Evolutionary conservation across 495 filamentous ascomycete species (phyloP).

Genomic region (Penicillium paxilli): DNA sequence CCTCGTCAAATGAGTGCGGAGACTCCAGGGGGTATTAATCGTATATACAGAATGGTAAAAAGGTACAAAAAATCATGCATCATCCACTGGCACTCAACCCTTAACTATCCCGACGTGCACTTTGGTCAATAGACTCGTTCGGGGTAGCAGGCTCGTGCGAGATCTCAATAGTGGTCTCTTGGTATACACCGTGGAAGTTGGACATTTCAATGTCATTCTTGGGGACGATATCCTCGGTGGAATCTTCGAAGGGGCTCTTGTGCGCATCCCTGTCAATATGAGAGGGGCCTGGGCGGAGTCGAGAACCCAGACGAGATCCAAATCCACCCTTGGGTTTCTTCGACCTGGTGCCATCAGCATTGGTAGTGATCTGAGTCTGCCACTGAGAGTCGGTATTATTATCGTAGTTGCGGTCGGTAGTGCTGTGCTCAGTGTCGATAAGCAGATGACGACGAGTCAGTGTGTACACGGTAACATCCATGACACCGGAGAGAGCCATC

Average conservation of each 20-base stretch:
- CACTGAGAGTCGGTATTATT: conserved; percentile 23
- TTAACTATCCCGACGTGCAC: conserved; percentile 5
- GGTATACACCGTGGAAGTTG: conserved; percentile 38
- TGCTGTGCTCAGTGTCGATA: conserved; percentile 36
- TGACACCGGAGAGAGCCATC: conserved; percentile 67
- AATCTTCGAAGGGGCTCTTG: conserved; percentile 31
- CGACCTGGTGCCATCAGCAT: conserved; percentile 4
- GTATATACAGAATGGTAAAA: conserved; percentile 6
- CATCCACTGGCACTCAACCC: not conserved
- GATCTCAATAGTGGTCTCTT: conserved; percentile 45
- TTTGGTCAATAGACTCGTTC: conserved; percentile 1
- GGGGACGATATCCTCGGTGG: conserved; percentile 40
- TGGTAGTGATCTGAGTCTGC: conserved; percentile 35
- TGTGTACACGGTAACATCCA: conserved; percentile 71
- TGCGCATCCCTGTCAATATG: conserved; percentile 20
- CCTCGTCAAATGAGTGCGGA: conserved; percentile 1
- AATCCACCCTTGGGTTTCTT: conserved; percentile 17
- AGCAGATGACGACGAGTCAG: conserved; percentile 43
- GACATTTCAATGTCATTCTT: conserved; percentile 34
- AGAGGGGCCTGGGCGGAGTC: conserved; percentile 24
- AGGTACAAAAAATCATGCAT: conserved; percentile 1
- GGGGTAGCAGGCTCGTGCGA: conserved; percentile 32
- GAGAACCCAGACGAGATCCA: conserved; percentile 22
- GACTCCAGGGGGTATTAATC: not conserved
- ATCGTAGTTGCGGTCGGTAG: conserved; percentile 30